Percentiles rank a stretch among this genome's conserved stretches.
phyloP scores from a whole-genome alignment of 2,329 filamentous ascomycete species.

The Talaromyces sp. region DNA sequence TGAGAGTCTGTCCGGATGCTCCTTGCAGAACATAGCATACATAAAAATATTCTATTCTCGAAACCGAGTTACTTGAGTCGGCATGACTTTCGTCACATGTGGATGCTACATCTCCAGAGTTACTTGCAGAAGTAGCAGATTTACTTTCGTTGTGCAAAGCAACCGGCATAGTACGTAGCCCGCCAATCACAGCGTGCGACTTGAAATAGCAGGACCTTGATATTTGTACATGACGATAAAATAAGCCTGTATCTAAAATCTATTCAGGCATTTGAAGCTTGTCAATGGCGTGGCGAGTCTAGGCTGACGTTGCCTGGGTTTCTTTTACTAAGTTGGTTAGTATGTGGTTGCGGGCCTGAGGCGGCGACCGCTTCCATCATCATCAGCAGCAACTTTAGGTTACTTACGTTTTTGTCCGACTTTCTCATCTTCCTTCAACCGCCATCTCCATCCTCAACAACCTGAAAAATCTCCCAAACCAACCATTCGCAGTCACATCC shows the following conservation, averaged over 20 bases:
- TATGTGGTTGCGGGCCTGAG: conserved; percentile 5
- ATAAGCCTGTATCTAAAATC: too few relatives aligned
- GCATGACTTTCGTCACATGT: neutral
- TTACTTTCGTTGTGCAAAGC: neutral
- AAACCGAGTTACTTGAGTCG: too few relatives aligned
- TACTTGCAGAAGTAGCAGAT: neutral
- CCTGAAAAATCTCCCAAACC: neutral
- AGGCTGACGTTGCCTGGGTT: neutral
- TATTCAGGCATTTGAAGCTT: neutral
- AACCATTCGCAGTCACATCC: neutral
- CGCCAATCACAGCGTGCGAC: neutral
- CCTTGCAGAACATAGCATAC: neutral
- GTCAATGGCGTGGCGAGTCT: neutral
- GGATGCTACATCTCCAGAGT: neutral
- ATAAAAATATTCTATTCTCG: neutral
- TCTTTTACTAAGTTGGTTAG: neutral
- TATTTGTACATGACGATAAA: neutral
- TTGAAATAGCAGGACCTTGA: neutral
- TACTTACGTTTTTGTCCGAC: conserved; percentile 1
- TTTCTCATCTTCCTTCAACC: neutral
- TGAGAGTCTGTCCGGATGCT: neutral
- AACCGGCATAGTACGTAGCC: neutral
- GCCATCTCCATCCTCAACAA: conserved; percentile 13
- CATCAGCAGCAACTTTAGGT: conserved; percentile 1
- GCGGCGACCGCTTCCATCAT: conserved; percentile 10